Evolutionary conservation across 345 rosid genomes (phyloP), one percentile per base, ranked within the genome.

Genomic region (Raphanus raphanistrum): DNA sequence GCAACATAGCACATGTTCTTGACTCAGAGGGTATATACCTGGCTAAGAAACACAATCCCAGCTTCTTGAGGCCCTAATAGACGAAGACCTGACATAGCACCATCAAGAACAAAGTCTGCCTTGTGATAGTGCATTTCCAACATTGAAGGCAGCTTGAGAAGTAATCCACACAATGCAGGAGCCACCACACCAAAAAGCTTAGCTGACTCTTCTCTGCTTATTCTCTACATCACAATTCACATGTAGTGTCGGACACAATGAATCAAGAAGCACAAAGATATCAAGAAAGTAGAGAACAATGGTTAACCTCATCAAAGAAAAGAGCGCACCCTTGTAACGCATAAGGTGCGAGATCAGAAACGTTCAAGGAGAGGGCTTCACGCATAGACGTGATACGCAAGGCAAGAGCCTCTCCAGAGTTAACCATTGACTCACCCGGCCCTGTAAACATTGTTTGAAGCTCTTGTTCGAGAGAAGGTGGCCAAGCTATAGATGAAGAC

Each of bases 11-110:
- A 45, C 52, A 45, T 45, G 16, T 4, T 45, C 13, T 45, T 4
- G 54, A 48, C 55, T n/a, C 17, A 5, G 55, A 13, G 17, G 5
- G n/a, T 3, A 58, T 64, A 89, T 26, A 90, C 98, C 93, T 92
- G 96, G 79, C 84, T 84, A 67, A 94, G 96, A 41, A 90, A 81
- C 74, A 88, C 97, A 10, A 86, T 76, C 41, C 97, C 94, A 17
- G 87, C 82, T 79, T 84, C 86, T 76, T 94, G 97, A 3, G 78
- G 83, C 68, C 79, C 81, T 76, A 94, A 73, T 41, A 92, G 8
- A 6, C 87, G 92, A 71, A 94, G 92, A 64, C 87, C 86, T 0
- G 86, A 72, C 17, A 57, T 62, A 60, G 79, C 36, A 38, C 75
- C 82, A 38, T 26, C 31, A 28, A 82, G 79, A 68, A 76, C 80